These are phyloP conservation scores for Phanerochaete carnosa DNA, from an alignment of 768 basidiomycete species.

Conservation along the genomic window DNA sequence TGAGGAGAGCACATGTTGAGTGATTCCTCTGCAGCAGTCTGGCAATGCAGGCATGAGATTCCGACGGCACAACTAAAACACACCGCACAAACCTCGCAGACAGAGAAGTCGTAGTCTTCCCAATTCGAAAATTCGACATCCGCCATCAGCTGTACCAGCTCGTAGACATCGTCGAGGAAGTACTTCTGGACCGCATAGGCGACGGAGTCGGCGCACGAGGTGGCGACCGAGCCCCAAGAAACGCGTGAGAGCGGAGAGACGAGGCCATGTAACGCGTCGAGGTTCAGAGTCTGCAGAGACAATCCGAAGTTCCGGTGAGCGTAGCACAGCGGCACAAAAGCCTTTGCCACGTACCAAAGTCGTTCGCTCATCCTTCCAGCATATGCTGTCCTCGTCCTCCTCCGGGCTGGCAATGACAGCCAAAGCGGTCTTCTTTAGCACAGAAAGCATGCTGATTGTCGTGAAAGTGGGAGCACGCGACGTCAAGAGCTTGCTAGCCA, in stretches of 20 bases:
- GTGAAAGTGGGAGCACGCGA: not conserved
- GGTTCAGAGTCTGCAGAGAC: slow-evolving; percentile 18
- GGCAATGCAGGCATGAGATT: not conserved
- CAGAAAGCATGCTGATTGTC: slow-evolving; percentile 6
- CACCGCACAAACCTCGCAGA: slow-evolving; percentile 11
- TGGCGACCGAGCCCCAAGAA: slow-evolving; percentile 20
- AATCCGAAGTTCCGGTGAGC: not conserved
- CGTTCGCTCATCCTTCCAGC: slow-evolving; percentile 7
- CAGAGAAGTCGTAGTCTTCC: slow-evolving; percentile 8
- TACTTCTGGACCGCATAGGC: slow-evolving; percentile 29
- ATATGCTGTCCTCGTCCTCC: not conserved
- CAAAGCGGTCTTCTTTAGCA: slow-evolving; percentile 10
- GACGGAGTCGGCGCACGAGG: slow-evolving; percentile 20
- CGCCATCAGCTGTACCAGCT: slow-evolving; percentile 39
- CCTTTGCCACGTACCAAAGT: slow-evolving; percentile 5
- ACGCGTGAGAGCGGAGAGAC: slow-evolving; percentile 19
- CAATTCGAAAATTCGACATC: slow-evolving; percentile 31
- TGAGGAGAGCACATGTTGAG: not conserved
- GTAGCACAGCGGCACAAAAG: not conserved
- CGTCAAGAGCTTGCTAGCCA: slow-evolving; percentile 2
- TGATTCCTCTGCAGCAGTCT: slow-evolving; percentile 11
- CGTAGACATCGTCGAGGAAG: slow-evolving; percentile 37
- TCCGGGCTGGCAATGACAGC: not conserved
- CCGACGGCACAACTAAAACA: not conserved
- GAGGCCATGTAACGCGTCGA: slow-evolving; percentile 19